Evolutionary conservation across 495 filamentous ascomycete genomes (phyloP), one percentile per base, ranked within the genome.

Genomic region (Aspergillus ellipticus): DNA sequence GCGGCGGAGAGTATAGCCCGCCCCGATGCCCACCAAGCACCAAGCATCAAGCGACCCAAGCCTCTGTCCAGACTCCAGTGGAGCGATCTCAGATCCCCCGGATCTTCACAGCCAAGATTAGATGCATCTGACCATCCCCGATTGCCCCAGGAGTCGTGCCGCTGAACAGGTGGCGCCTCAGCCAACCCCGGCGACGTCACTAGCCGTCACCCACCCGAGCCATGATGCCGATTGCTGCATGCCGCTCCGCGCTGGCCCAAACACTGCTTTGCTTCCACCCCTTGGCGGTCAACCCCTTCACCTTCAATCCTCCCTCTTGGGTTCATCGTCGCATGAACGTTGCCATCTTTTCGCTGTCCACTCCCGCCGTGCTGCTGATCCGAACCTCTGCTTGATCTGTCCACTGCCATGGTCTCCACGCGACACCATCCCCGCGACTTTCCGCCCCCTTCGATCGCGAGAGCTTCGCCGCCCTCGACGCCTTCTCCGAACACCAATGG

Each of bases 351-450:
- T 24, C 21, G 9, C 21, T 10, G 2, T 28, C 20, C 2, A 47
- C 3, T n/a, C 7, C 2, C 43, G 6, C 20, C n/a, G 10, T n/a
- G 5, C 11, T 15, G 3, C n/a, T 39, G 2, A 39, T 39, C 6
- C 35, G 35, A 33, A 10, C 31, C 31, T 10, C 31, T 33, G 31
- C 31, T 33, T 5, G 2, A n/a, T 13, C n/a, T 10, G 15, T 26
- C 20, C 21, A 46, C 43, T 7, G 13, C 37, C 57, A 82, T 82
- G 79, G 78, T 81, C 49, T 77, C 78, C 24, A 82, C 79, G 43
- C 76, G 79, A 62, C 70, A 75, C 26, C 79, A 80, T 57, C 76
- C 75, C 20, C 55, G 64, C 51, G 76, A 76, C 39, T 81, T 80
- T 42, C 72, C 75, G 17, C 61, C 76, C 16, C 71, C 74, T 2